Percentiles rank a stretch among this genome's conserved stretches.
Conservation (phyloP, 345 rosid genomes). For the Syzygium aqueum region DNA sequence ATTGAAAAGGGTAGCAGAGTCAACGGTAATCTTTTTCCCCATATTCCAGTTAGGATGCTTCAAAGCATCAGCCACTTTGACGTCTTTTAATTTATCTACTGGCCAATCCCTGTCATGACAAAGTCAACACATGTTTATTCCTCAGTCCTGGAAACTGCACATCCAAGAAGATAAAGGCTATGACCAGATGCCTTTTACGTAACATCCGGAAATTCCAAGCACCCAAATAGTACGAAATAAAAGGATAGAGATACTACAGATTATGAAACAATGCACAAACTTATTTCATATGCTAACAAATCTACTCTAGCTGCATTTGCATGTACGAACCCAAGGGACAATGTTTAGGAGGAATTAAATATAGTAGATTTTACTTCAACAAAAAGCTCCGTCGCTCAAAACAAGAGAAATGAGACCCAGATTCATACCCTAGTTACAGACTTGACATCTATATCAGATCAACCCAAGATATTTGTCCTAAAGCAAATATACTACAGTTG, state of each 20-base stretch:
- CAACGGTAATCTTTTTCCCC: constrained; percentile 97
- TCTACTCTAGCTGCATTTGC: background rate
- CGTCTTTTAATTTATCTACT: constrained; percentile 85
- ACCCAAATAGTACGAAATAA: background rate
- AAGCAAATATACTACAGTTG: background rate
- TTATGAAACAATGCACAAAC: background rate
- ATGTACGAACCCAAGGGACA: background rate
- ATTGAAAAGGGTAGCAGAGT: constrained; percentile 95
- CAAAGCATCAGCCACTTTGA: constrained; percentile 89
- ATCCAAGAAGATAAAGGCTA: background rate
- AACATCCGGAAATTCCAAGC: background rate
- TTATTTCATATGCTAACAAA: background rate
- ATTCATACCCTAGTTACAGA: background rate
- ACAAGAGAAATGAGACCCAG: background rate
- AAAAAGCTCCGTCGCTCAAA: background rate
- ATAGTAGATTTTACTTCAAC: background rate
- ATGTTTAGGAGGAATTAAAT: background rate
- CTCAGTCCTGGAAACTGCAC: background rate
- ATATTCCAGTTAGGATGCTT: constrained; percentile 96
- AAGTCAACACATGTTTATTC: background rate
- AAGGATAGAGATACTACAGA: background rate
- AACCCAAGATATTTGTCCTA: background rate
- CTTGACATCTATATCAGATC: background rate
- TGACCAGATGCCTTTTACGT: background rate
- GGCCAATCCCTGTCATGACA: constrained; percentile 62